Base-by-base conservation (phyloP, 2,329 filamentous ascomycete genomes). In the Exophiala spinifera region DNA sequence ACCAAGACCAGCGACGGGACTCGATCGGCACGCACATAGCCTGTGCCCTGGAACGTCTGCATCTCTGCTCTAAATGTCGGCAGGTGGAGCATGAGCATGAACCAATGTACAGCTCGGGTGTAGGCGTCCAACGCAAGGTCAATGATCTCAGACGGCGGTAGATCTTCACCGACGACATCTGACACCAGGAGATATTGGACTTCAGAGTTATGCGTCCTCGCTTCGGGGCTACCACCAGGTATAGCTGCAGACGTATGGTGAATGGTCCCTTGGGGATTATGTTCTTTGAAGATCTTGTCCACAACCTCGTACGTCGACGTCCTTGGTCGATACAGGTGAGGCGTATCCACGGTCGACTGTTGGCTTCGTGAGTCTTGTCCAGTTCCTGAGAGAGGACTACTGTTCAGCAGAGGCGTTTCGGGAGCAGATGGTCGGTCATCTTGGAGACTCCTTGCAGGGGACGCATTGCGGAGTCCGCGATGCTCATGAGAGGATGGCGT, bases 51-150 rank as follows among this genome's bases (percentile, higher is more conserved):
- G 6, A 67, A 66, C 8, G 62, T 54, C 21, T 72, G 67, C 3
- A 62, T 59, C 10, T 59, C 59, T 13, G 46, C 42, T 19, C 73
- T 69, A 44, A 76, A 73, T 21, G 65, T 71, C 1, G 72, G 72
- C 48, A 75, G 72, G 49, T 71, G 72, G 15, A 76, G 64, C 1
- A 72, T 71, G 3, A 76, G 63, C 14, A 72, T 74, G 50, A 76
- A 75, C 73, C 73, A 76, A 60, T 75, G 72, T 14, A 76, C 68
- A 1, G 70, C 61, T 46, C 69, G 65, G 48, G 75, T 72, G 46
- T 75, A 76, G 15, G 71, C 66, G 51, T 74, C 71, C 8, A 76
- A 45, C 1, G 74, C 61, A 15, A 63, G 51, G n/a, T 65, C 56
- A 39, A 70, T 64, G 4, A 66, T 39, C 1, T 67, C 56, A 8